Conservation (phyloP, 2,329 filamentous ascomycete genomes). For the Hypoxylon sp. region DNA sequence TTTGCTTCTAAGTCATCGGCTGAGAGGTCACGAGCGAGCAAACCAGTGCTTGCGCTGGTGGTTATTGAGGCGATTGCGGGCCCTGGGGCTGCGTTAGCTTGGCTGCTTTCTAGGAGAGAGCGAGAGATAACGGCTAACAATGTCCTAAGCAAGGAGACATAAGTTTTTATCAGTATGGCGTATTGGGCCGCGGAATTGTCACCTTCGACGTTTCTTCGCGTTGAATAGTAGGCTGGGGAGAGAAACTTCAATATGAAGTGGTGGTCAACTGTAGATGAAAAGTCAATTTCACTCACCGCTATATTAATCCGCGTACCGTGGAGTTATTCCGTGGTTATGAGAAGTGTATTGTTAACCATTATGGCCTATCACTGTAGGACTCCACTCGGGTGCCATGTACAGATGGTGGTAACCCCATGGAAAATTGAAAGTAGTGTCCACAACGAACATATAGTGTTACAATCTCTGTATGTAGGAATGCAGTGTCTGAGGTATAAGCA, state of each 20-base stretch:
- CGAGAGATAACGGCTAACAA: slow-evolving; percentile 1
- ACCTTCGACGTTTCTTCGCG: slow-evolving; percentile 1
- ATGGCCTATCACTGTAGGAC: too few species aligned
- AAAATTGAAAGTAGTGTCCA: too few species aligned
- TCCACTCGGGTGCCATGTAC: too few species aligned
- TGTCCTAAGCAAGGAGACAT: slow-evolving; percentile 5
- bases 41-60: neutral
- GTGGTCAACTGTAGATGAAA: too few species aligned
- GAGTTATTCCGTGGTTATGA: too few species aligned
- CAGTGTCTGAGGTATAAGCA: too few species aligned
- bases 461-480: too few species aligned
- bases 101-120: slow-evolving; percentile 27
- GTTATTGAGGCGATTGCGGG: slow-evolving; percentile 14
- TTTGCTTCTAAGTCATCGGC: neutral
- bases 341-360: too few species aligned
- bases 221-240: neutral
- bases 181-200: neutral
- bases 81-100: slow-evolving; percentile 31
- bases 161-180: neutral
- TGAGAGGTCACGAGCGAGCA: neutral
- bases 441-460: too few species aligned
- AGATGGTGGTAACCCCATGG: too few species aligned
- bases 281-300: too few species aligned
- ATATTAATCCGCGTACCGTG: too few species aligned
- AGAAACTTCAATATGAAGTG: neutral